A percentile compares a stretch with the other conserved stretches of the same genome.
These are phyloP conservation scores for Arthrocladium fulminans DNA, from an alignment of 2,329 filamentous ascomycete species.

Conservation along the genomic window DNA sequence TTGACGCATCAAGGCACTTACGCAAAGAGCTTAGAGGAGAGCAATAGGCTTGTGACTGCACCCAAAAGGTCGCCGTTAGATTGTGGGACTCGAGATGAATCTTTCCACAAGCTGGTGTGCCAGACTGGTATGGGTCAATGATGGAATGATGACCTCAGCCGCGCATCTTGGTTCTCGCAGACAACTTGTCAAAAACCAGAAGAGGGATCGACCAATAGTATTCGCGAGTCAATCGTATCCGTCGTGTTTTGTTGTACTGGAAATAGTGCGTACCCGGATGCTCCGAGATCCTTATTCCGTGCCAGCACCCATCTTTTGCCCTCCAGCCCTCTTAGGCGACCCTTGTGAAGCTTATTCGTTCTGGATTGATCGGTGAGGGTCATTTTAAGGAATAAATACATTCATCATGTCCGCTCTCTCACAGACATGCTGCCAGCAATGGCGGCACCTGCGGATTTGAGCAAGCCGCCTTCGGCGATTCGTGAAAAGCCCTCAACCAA, in stretches of 20 bases:
- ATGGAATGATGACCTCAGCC: constrained; percentile 1
- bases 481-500: constrained; percentile 1
- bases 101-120: too few relatives aligned
- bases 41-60: too few relatives aligned
- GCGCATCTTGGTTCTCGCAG: background rate
- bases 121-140: too few relatives aligned
- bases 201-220: background rate
- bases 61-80: too few relatives aligned
- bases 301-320: background rate
- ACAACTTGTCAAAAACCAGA: background rate
- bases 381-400: background rate
- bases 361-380: background rate
- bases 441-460: background rate
- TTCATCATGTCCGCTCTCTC: background rate
- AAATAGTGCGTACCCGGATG: constrained; percentile 6
- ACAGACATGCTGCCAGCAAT: background rate
- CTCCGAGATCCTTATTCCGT: background rate
- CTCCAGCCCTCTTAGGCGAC: background rate
- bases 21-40: too few relatives aligned
- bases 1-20: too few relatives aligned
- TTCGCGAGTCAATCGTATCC: too few relatives aligned
- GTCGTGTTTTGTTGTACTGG: too few relatives aligned
- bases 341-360: background rate
- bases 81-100: too few relatives aligned
- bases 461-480: background rate